Conservation (phyloP, 176 grass and related monocot species). For the Neostapfia colusana region DNA sequence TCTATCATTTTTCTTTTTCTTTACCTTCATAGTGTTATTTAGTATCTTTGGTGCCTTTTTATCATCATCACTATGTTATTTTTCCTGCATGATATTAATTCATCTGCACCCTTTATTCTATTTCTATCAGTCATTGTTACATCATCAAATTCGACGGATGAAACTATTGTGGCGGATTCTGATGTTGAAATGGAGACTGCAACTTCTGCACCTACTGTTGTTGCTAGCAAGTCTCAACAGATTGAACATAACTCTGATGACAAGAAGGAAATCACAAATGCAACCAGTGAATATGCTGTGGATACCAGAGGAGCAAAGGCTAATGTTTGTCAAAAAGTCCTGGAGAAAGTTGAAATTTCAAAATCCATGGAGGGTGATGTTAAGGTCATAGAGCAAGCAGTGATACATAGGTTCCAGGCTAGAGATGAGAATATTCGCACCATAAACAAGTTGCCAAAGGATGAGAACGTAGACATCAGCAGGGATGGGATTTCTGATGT, state of each 20-base stretch:
- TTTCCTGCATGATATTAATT: background rate
- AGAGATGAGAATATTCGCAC: conserved; percentile 41
- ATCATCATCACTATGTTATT: background rate
- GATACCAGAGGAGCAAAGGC: conserved; percentile 32
- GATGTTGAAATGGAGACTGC: conserved; percentile 86
- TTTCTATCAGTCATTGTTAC: conserved; percentile 68
- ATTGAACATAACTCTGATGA: conserved; percentile 38
- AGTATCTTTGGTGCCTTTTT: background rate
- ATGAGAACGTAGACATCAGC: conserved; percentile 52
- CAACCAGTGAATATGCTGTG: conserved; percentile 30
- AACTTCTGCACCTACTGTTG: conserved; percentile 51
- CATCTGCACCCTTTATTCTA: conserved; percentile 7
- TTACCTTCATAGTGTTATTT: background rate
- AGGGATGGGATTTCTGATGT: conserved; percentile 75
- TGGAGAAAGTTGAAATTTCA: conserved; percentile 29
- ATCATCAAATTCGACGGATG: conserved; percentile 80
- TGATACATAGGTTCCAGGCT: conserved; percentile 35
- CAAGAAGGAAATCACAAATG: conserved; percentile 31
- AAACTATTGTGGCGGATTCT: conserved; percentile 85
- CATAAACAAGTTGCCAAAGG: conserved; percentile 57
- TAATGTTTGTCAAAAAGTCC: conserved; percentile 25
- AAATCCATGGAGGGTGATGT: conserved; percentile 43
- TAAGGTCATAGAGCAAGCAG: conserved; percentile 49
- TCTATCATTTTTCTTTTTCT: background rate
- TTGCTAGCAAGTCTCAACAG: conserved; percentile 37